phyloP scores from a whole-genome alignment of 2,329 filamentous ascomycete genomes.

The Fusarium pininemorale region DNA sequence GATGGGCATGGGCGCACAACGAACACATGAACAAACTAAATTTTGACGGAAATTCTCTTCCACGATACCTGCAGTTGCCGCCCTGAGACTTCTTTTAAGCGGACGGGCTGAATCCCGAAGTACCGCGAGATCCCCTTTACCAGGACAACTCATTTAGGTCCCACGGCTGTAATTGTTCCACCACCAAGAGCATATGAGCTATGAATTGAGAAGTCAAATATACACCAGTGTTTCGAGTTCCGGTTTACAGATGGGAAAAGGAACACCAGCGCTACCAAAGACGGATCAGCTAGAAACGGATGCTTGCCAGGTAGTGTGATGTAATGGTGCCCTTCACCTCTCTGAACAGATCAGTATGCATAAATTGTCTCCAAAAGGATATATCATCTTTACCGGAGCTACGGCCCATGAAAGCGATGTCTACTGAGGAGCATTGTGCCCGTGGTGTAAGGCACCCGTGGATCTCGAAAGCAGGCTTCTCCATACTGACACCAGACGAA shows the following conservation, averaged over 20 bases:
- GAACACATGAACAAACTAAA: conserved; percentile 27
- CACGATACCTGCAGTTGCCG: conserved; percentile 3
- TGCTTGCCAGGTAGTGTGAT: background rate
- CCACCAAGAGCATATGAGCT: background rate
- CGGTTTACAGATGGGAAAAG: background rate
- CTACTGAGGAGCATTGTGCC: background rate
- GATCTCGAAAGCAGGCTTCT: background rate
- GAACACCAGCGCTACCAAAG: background rate
- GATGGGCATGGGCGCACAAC: conserved; percentile 1
- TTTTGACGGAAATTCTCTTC: background rate
- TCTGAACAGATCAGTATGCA: background rate
- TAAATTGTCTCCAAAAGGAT: background rate
- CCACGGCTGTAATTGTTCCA: background rate
- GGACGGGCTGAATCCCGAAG: conserved; percentile 32
- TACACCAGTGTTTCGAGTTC: background rate
- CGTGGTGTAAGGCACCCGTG: background rate
- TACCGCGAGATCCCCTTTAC: conserved; percentile 15
- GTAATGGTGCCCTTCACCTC: background rate
- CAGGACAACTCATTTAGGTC: background rate
- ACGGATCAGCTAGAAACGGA: background rate
- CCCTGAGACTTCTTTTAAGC: conserved; percentile 13
- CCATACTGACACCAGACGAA: background rate
- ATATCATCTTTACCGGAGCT: background rate
- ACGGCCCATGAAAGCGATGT: background rate
- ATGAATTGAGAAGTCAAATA: background rate